A percentile compares a stretch with the other conserved stretches of the same genome.
These are phyloP conservation scores for Euphorbia lathyris DNA, from an alignment of 345 rosid genomes.

Conservation along the genomic window DNA sequence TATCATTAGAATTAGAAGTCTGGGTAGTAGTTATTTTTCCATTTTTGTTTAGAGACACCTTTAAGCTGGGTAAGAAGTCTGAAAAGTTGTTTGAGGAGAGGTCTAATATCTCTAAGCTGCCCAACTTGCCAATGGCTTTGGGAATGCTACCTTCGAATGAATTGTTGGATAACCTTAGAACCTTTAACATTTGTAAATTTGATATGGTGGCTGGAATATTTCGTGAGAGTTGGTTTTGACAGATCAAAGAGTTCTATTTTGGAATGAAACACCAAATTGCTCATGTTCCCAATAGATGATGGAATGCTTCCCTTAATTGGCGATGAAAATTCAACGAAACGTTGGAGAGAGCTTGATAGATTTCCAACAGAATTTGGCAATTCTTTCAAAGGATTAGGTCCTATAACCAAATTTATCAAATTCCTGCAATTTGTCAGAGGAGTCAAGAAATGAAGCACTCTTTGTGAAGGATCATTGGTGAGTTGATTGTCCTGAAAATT, in stretches of 20 bases:
- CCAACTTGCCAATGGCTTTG: background rate
- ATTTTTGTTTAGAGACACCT: too few species aligned
- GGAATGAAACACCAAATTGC: background rate
- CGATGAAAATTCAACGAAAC: background rate
- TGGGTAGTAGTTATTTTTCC: too few species aligned
- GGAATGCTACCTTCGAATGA: constrained; percentile 3
- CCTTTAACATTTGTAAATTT: background rate
- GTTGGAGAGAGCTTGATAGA: background rate
- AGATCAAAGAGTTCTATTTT: background rate
- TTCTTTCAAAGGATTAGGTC: background rate
- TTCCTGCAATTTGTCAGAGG: background rate
- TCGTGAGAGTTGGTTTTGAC: constrained; percentile 1
- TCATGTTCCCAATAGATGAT: constrained; percentile 1
- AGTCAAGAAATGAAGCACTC: background rate
- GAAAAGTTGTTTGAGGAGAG: background rate
- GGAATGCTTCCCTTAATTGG: constrained; percentile 2
- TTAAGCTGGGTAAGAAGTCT: too few species aligned
- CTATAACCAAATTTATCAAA: background rate
- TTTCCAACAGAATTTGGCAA: background rate
- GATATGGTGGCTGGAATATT: background rate
- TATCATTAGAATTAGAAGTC: too few species aligned
- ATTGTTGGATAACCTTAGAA: background rate
- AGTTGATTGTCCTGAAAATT: background rate
- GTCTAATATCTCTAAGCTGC: background rate
- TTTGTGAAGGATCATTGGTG: background rate